Conservation (phyloP, 331 rosid genomes). For the Malus hybrid region DNA sequence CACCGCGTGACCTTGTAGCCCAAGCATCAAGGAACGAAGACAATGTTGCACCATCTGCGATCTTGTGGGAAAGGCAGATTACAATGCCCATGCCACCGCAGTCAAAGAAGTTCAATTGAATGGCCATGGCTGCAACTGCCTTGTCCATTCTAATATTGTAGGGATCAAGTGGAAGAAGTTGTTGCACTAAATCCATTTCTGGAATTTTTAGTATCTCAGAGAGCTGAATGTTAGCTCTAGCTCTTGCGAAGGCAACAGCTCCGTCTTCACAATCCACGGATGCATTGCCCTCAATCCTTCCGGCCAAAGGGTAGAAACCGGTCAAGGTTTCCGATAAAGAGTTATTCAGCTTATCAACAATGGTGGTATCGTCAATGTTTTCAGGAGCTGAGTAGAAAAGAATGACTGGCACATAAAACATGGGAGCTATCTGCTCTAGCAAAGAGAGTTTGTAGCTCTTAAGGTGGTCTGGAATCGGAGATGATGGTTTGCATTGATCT, state of each 20-base stretch:
- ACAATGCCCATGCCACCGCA: constrained; percentile 11
- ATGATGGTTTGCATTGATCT: constrained; percentile 5
- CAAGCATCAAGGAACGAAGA: constrained; percentile 3
- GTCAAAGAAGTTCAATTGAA: background rate
- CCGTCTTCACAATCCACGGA: background rate
- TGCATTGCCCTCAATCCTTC: background rate
- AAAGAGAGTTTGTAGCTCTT: constrained; percentile 11
- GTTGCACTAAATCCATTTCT: background rate
- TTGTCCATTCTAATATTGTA: background rate
- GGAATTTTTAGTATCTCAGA: background rate
- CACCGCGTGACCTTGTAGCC: background rate
- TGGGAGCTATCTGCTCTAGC: constrained; percentile 14
- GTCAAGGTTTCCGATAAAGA: constrained; percentile 10
- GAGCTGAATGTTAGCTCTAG: background rate
- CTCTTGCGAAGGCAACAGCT: background rate
- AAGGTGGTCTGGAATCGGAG: background rate
- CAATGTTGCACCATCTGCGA: constrained; percentile 6
- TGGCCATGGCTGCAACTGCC: background rate
- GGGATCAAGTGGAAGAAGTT: constrained; percentile 15
- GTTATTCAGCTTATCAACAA: background rate
- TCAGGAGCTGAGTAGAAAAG: constrained; percentile 3
- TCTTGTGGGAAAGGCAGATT: constrained; percentile 11
- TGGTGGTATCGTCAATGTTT: background rate
- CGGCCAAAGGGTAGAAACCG: constrained; percentile 13
- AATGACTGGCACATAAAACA: constrained; percentile 1